These are phyloP conservation scores for Candida anutae DNA, from an alignment of 1,139 yeast genomes.

Conservation along the genomic window DNA sequence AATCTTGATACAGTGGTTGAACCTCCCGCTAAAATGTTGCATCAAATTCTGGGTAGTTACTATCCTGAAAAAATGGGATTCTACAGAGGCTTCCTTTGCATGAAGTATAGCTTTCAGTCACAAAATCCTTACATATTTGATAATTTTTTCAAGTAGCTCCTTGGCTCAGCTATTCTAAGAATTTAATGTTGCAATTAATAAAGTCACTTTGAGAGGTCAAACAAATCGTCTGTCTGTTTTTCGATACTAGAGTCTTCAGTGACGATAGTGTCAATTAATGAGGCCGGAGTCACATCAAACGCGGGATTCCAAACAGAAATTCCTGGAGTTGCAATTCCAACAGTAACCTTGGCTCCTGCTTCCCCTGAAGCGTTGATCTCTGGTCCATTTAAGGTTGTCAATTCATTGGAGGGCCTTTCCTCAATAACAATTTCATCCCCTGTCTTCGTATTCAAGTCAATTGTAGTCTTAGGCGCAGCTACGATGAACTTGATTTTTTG, in stretches of 20 bases:
- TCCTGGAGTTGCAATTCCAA: slow-evolving; percentile 83
- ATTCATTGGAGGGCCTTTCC: slow-evolving; percentile 75
- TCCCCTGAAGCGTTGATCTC: slow-evolving; percentile 22
- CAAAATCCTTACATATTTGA: too few relatives aligned
- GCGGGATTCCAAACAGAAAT: slow-evolving; percentile 94
- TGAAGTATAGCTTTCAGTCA: too few relatives aligned
- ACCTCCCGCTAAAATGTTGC: too few relatives aligned
- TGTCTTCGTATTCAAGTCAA: slow-evolving; percentile 56
- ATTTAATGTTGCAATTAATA: too few relatives aligned
- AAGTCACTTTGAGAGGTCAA: too few relatives aligned
- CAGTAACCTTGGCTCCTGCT: slow-evolving; percentile 41
- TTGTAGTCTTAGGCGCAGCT: slow-evolving; percentile 91
- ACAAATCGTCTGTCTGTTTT: too few relatives aligned
- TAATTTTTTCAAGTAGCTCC: too few relatives aligned
- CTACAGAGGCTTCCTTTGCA: too few relatives aligned
- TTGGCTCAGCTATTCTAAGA: too few relatives aligned
- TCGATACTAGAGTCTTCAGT: slow-evolving; percentile 68
- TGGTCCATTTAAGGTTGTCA: slow-evolving; percentile 70
- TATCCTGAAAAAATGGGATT: too few relatives aligned
- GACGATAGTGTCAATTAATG: slow-evolving; percentile 76
- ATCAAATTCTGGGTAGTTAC: too few relatives aligned
- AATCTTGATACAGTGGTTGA: too few relatives aligned
- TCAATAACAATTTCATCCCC: slow-evolving; percentile 81
- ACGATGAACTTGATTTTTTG: slow-evolving; percentile 71
- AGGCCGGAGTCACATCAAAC: slow-evolving; percentile 86